These are phyloP conservation scores for Polytrichum commune DNA, from an alignment of 225 moss, liverwort and hornwort species.

Conservation along the genomic window DNA sequence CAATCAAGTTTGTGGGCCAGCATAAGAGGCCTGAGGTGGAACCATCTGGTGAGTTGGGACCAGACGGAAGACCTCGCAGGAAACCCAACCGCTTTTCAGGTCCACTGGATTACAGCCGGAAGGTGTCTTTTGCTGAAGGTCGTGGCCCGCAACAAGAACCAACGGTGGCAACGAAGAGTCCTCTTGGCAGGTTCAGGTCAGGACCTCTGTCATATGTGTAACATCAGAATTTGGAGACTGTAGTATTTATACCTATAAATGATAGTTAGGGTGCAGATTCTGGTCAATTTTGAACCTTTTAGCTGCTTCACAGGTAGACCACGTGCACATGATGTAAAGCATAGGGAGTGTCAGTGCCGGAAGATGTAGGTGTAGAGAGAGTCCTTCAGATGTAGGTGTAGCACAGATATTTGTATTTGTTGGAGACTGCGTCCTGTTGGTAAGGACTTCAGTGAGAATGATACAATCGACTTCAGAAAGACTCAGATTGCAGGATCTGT, in stretches of 20 bases:
- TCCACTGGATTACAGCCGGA: slow-evolving; percentile 84
- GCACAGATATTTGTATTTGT: too few relatives aligned
- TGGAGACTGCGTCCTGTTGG: too few relatives aligned
- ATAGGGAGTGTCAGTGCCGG: too few relatives aligned
- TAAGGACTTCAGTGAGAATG: too few relatives aligned
- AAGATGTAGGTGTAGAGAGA: too few relatives aligned
- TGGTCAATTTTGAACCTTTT: neutral
- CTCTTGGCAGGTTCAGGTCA: slow-evolving; percentile 53
- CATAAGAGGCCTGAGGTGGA: slow-evolving; percentile 71
- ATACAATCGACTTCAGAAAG: too few relatives aligned
- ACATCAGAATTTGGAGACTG: neutral
- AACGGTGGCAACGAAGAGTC: slow-evolving; percentile 28
- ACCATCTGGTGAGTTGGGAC: slow-evolving; percentile 43
- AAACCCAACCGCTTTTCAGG: slow-evolving; percentile 95
- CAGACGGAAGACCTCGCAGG: slow-evolving; percentile 64
- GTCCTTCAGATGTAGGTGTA: too few relatives aligned
- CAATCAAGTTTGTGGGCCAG: slow-evolving; percentile 84
- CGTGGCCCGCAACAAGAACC: slow-evolving; percentile 34
- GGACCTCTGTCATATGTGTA: slow-evolving; percentile 55
- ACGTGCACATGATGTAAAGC: neutral
- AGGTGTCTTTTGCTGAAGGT: slow-evolving; percentile 81
- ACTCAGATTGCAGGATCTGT: too few relatives aligned
- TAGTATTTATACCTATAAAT: neutral
- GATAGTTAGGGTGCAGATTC: slow-evolving; percentile 3
- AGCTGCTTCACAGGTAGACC: neutral